phyloP scores from a whole-genome alignment of 768 basidiomycete genomes.

The Sutorius australiensis region DNA sequence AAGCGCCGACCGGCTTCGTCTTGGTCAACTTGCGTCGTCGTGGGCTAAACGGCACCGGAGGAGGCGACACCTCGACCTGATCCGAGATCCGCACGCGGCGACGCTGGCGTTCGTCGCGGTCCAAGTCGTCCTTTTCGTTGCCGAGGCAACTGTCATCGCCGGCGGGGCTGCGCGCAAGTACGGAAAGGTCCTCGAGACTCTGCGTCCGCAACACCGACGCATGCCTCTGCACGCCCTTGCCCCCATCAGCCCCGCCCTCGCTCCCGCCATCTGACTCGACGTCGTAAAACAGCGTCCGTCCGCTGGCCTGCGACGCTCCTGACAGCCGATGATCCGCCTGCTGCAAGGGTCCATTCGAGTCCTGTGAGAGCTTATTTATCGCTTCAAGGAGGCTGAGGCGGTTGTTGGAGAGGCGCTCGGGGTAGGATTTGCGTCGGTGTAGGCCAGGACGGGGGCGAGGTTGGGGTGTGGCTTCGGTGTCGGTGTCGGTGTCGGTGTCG shows the following conservation, averaged over 20 bases:
- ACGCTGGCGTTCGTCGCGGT: too few species aligned
- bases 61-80: slow-evolving; percentile 18
- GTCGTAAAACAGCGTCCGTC: slow-evolving; percentile 28
- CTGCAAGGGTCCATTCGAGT: not conserved
- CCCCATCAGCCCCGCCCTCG: not conserved
- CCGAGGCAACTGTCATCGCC: too few species aligned
- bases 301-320: slow-evolving; percentile 20
- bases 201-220: slow-evolving; percentile 13
- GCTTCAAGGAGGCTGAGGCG: slow-evolving; percentile 29
- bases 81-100: slow-evolving; percentile 23
- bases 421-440: slow-evolving; percentile 22
- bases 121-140: too few species aligned
- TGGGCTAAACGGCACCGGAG: not conserved
- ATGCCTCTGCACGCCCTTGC: not conserved
- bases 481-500: not conserved
- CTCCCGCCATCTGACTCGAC: slow-evolving; percentile 6
- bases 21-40: slow-evolving; percentile 26
- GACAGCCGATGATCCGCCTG: slow-evolving; percentile 22
- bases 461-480: not conserved
- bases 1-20: not conserved
- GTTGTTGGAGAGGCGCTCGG: slow-evolving; percentile 22
- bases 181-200: slow-evolving; percentile 22
- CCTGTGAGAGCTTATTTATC: slow-evolving; percentile 25
- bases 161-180: too few species aligned
- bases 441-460: slow-evolving; percentile 15